Conservation (phyloP, 1,139 yeast species). For the Debaryomyces sp. region DNA sequence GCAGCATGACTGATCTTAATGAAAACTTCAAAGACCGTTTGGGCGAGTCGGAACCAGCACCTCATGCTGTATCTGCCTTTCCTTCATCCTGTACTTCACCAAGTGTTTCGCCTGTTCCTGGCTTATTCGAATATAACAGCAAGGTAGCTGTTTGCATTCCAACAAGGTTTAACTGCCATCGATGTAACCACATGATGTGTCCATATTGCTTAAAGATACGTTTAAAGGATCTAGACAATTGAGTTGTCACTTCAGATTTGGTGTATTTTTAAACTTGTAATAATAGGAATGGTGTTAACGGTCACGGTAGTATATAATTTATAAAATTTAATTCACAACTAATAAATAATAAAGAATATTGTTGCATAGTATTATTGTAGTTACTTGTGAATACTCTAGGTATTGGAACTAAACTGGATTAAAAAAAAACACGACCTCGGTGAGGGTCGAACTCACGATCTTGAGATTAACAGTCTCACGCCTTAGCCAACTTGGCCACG, state of each 20-base stretch:
- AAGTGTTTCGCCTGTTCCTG: neutral
- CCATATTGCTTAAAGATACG: conserved; percentile 54
- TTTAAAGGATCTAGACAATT: conserved; percentile 33
- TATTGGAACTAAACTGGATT: neutral
- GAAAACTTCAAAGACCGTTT: neutral
- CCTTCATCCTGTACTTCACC: neutral
- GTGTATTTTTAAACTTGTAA: neutral
- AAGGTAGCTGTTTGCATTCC: conserved; percentile 18
- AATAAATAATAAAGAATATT: neutral
- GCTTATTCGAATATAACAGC: conserved; percentile 2
- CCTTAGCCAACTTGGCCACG: conserved; percentile 63
- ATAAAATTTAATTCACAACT: neutral
- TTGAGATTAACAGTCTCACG: conserved; percentile 57
- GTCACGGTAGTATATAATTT: neutral
- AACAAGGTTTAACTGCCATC: conserved; percentile 45
- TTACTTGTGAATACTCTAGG: neutral
- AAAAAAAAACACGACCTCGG: conserved; percentile 34
- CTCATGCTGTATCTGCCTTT: neutral
- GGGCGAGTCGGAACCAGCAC: neutral
- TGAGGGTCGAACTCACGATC: conserved; percentile 51
- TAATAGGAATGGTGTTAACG: neutral
- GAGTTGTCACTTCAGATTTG: neutral
- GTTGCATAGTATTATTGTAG: neutral
- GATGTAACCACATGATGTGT: conserved; percentile 58
- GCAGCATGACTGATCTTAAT: conserved; percentile 3